Base-by-base conservation (phyloP, 2,329 filamentous ascomycete genomes). In the Aureobasidium melanogenum region DNA sequence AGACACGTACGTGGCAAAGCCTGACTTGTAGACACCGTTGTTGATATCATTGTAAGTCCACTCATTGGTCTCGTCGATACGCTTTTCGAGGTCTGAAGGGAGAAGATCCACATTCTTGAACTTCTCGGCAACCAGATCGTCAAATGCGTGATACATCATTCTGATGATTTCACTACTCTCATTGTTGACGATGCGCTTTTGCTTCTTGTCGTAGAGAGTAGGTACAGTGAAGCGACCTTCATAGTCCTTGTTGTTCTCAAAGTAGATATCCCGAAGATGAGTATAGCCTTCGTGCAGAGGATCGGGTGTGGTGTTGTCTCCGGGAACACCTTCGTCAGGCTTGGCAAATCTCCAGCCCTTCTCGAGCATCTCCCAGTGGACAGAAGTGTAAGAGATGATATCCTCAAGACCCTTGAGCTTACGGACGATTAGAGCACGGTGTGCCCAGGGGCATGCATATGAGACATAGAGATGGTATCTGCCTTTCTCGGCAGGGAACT, bases 391-490 rank as follows among this genome's bases (percentile, higher is more conserved):
- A 6, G 84, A 78, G 67, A 99, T 86, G 66, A 94, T 82, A 61
- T 95, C 87, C 68, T 97, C 89, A 0, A 99, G 81, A 0, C 93
- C 94, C 79, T 97, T 99, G 69, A 99, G 82, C 73, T 91, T 88
- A 62, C 93, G 84, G 2, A 89, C 88, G 67, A 97, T 96, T 66
- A 97, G 80, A 0, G 91, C 88, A 46, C 94, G 87, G 70, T 91
- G 90, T 5, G 93, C 92, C 92, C 92, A 97, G 4, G 92, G 92
- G 75, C 92, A 97, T 7, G 92, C 92, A 75, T 96, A 96, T 69
- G 88, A 93, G 67, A 96, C 88, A 72, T 93, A 99, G 68, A 99
- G 84, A 76, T 99, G 94, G 74, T 99, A 99, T 61, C 94, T 83
- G 58, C 83, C 90, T 76, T 89, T 90, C 76, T 97, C 93, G 0